Evolutionary conservation across 768 basidiomycete genomes (phyloP).

Genomic region (Pseudohyphozyma bogoriensis): DNA sequence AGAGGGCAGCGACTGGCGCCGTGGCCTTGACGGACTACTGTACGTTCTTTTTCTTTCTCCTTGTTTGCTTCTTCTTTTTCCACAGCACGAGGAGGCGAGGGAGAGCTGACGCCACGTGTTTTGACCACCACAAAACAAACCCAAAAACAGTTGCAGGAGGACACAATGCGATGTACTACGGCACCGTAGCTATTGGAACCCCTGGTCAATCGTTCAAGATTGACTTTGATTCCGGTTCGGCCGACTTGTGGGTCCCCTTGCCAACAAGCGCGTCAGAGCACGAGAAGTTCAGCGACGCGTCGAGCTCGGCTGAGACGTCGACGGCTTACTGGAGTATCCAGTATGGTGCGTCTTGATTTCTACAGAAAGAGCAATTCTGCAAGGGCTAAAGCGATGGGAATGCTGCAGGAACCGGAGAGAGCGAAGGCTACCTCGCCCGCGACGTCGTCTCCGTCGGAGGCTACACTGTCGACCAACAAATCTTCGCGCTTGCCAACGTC

Average conservation of each 20-base stretch:
- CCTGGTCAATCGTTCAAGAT: slow-evolving; percentile 16
- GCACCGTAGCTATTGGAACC: slow-evolving; percentile 14
- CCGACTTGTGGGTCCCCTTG: neutral
- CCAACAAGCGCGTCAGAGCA: slow-evolving; percentile 7
- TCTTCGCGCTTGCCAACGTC: slow-evolving; percentile 22
- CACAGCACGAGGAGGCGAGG: neutral
- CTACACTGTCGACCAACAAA: slow-evolving; percentile 1
- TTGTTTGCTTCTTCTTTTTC: too few relatives aligned
- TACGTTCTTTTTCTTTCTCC: neutral
- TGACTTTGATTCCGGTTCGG: neutral
- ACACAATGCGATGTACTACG: slow-evolving; percentile 25
- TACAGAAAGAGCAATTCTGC: too few relatives aligned
- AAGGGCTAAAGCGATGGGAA: neutral
- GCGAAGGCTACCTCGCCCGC: slow-evolving; percentile 4
- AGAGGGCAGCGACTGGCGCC: slow-evolving; percentile 11
- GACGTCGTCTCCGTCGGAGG: slow-evolving; percentile 14
- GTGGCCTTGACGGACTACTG: slow-evolving; percentile 24
- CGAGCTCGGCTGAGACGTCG: slow-evolving; percentile 11
- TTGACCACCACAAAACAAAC: neutral
- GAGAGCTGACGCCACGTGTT: too few relatives aligned
- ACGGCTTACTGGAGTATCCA: slow-evolving; percentile 22
- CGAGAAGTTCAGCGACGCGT: slow-evolving; percentile 5
- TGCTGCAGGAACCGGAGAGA: slow-evolving; percentile 13
- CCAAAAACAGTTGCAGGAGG: slow-evolving; percentile 15
- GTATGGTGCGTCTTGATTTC: slow-evolving; percentile 3